Conservation (phyloP, 768 basidiomycete species). For the Boletus sp. region DNA sequence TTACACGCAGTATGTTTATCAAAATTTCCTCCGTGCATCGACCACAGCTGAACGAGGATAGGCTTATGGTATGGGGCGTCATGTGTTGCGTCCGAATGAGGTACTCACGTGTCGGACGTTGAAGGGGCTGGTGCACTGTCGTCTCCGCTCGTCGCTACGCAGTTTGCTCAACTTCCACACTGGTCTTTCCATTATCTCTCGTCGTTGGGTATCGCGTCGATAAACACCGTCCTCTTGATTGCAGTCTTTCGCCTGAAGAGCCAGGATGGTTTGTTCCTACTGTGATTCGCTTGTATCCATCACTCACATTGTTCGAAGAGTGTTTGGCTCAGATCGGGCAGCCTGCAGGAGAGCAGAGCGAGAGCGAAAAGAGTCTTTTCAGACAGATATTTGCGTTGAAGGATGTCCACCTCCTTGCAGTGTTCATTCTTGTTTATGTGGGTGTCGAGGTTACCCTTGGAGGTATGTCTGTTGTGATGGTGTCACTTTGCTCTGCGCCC, state of each 20-base stretch:
- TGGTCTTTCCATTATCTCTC: slow-evolving; percentile 82
- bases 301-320: slow-evolving; percentile 35
- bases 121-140: slow-evolving; percentile 64
- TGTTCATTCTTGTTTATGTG: slow-evolving; percentile 66
- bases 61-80: slow-evolving; percentile 33
- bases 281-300: background rate
- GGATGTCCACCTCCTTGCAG: slow-evolving; percentile 59
- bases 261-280: slow-evolving; percentile 56
- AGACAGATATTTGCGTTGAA: slow-evolving; percentile 51
- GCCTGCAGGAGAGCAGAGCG: slow-evolving; percentile 34
- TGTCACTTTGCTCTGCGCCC: background rate
- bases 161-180: slow-evolving; percentile 60
- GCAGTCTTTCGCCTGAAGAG: slow-evolving; percentile 64
- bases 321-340: slow-evolving; percentile 56
- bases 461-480: slow-evolving; percentile 24
- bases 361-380: slow-evolving; percentile 38
- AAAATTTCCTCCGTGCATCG: slow-evolving; percentile 23
- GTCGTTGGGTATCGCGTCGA: slow-evolving; percentile 63
- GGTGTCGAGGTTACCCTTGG: slow-evolving; percentile 60
- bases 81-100: background rate
- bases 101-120: slow-evolving; percentile 4
- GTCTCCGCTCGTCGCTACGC: slow-evolving; percentile 77
- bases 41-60: slow-evolving; percentile 1
- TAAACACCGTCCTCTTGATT: slow-evolving; percentile 52
- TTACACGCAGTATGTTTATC: slow-evolving; percentile 38